Percentiles rank a stretch among this genome's conserved stretches.
Conservation (phyloP, 345 rosid genomes). For the Populus euphratica region DNA sequence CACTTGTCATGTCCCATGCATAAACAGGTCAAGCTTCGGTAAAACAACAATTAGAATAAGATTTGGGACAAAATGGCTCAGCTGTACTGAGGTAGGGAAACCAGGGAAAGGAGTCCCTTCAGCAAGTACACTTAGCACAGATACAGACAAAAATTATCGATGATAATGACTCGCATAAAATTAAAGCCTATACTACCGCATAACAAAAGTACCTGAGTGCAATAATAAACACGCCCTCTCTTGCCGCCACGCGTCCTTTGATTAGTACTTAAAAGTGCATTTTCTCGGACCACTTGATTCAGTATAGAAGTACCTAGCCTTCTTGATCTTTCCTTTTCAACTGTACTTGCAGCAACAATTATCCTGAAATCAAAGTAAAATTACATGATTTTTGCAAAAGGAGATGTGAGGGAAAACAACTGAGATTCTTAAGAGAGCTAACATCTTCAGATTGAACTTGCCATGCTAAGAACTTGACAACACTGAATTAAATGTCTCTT, state of each 20-base stretch:
- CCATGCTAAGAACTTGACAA: not conserved
- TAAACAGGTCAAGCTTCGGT: not conserved
- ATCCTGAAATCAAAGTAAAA: constrained; percentile 45
- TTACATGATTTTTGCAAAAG: not conserved
- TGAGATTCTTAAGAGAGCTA: not conserved
- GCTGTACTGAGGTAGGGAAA: not conserved
- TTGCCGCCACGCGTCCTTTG: constrained; percentile 85
- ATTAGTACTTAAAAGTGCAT: too few species aligned
- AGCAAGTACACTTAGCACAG: not conserved
- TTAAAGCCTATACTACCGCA: not conserved
- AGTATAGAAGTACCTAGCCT: constrained; percentile 76
- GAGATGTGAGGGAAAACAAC: not conserved
- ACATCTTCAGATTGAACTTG: not conserved
- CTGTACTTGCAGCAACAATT: constrained; percentile 66
- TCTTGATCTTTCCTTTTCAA: constrained; percentile 89
- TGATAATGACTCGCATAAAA: not conserved
- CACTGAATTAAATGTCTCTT: not conserved
- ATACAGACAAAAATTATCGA: not conserved
- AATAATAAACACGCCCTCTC: constrained; percentile 85
- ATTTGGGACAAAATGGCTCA: not conserved
- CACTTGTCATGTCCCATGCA: not conserved
- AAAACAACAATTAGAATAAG: not conserved
- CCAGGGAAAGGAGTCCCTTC: not conserved
- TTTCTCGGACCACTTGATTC: constrained; percentile 82
- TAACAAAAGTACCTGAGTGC: constrained; percentile 70